Conservation (phyloP, 345 rosid genomes). For the Gossypioides kirkii region DNA sequence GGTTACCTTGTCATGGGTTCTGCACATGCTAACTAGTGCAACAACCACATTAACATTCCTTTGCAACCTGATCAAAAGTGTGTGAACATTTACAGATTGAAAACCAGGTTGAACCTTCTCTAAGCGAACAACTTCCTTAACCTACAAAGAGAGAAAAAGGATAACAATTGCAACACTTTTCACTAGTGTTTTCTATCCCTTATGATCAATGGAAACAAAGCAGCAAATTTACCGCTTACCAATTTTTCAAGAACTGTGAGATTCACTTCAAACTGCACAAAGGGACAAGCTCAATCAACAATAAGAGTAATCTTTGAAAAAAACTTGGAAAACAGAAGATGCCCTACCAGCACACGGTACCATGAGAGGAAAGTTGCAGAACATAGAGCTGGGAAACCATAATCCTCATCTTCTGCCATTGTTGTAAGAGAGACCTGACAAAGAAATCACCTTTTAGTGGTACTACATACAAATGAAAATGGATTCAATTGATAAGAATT, state of each 20-base stretch:
- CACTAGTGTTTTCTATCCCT: neutral
- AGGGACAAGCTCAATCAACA: slow-evolving; percentile 1
- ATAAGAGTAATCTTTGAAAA: neutral
- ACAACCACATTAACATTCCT: slow-evolving; percentile 64
- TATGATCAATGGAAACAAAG: slow-evolving; percentile 2
- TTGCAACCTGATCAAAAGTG: slow-evolving; percentile 40
- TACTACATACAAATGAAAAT: neutral
- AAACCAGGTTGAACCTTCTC: slow-evolving; percentile 36
- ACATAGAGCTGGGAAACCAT: slow-evolving; percentile 52
- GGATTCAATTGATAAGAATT: neutral
- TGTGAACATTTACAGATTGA: slow-evolving; percentile 37
- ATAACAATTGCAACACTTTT: slow-evolving; percentile 1
- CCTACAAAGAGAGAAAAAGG: slow-evolving; percentile 30
- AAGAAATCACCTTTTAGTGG: slow-evolving; percentile 13
- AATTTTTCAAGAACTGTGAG: slow-evolving; percentile 45
- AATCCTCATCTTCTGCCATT: slow-evolving; percentile 36
- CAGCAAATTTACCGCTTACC: slow-evolving; percentile 37
- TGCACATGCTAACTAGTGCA: slow-evolving; percentile 66
- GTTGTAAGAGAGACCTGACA: slow-evolving; percentile 43
- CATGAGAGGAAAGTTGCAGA: slow-evolving; percentile 66
- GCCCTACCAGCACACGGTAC: slow-evolving; percentile 71
- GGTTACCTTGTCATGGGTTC: slow-evolving; percentile 62
- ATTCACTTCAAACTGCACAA: slow-evolving; percentile 76
- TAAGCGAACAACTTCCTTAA: slow-evolving; percentile 40
- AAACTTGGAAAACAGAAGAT: slow-evolving; percentile 1